A percentile compares a stretch with the other conserved stretches of the same genome.
Conservation (phyloP, 2,329 filamentous ascomycete species). For the Botryotinia narcissicola region DNA sequence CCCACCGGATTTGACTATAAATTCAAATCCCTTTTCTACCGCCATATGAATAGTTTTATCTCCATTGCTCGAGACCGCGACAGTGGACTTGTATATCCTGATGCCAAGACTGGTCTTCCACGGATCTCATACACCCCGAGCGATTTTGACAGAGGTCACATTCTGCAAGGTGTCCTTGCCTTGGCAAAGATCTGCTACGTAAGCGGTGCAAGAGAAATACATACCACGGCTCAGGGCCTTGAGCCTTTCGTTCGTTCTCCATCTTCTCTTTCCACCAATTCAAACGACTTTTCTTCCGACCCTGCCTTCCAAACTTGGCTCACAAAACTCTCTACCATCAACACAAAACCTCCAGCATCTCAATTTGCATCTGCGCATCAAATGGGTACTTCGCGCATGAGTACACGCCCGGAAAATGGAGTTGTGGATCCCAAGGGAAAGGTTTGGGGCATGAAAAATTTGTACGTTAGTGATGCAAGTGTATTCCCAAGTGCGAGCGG, state of each 20-base stretch:
- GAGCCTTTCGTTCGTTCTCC: slow-evolving; percentile 53
- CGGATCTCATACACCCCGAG: slow-evolving; percentile 70
- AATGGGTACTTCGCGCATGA: slow-evolving; percentile 78
- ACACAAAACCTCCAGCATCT: slow-evolving; percentile 20
- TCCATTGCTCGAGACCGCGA: slow-evolving; percentile 73
- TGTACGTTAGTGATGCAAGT: slow-evolving; percentile 73
- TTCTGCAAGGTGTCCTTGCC: slow-evolving; percentile 68
- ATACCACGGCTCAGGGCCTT: slow-evolving; percentile 60
- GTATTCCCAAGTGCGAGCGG: slow-evolving; percentile 75
- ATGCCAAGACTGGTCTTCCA: slow-evolving; percentile 63
- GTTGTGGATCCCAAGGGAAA: slow-evolving; percentile 58
- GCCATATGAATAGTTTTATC: slow-evolving; percentile 70
- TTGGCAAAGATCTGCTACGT: slow-evolving; percentile 75
- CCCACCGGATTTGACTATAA: slow-evolving; percentile 68
- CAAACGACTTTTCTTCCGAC: slow-evolving; percentile 44
- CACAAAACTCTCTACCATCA: slow-evolving; percentile 24
- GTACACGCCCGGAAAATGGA: slow-evolving; percentile 46
- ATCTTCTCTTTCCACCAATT: not conserved
- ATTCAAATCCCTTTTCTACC: slow-evolving; percentile 63
- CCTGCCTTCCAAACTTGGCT: slow-evolving; percentile 62
- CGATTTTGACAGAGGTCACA: slow-evolving; percentile 67
- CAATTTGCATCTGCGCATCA: slow-evolving; percentile 72
- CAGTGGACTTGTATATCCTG: slow-evolving; percentile 69
- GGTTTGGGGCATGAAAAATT: slow-evolving; percentile 63
- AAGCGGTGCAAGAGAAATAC: slow-evolving; percentile 77